Evolutionary conservation across 2,329 filamentous ascomycete species (phyloP).

Genomic region (Rhynchosporium agropyri): DNA sequence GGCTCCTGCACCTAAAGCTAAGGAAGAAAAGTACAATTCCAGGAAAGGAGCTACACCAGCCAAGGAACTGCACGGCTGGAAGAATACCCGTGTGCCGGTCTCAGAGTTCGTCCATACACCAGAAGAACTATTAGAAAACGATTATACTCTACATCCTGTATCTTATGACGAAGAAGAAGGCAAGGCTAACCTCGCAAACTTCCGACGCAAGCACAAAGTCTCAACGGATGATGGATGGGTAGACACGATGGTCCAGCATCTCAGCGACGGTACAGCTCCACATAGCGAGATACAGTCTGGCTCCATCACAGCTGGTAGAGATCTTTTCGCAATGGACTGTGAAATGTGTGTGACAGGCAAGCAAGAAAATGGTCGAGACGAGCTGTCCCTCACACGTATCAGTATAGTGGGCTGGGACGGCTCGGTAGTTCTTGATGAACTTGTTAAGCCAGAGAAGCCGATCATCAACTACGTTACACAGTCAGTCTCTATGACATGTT

Average conservation of each 20-base stretch:
- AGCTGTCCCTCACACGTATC: constrained; percentile 84
- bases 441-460: constrained; percentile 87
- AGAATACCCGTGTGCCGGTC: constrained; percentile 77
- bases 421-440: constrained; percentile 78
- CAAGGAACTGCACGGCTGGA: constrained; percentile 66
- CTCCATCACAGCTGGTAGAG: constrained; percentile 79
- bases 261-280: constrained; percentile 69
- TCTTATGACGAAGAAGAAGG: constrained; percentile 62
- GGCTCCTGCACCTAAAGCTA: constrained; percentile 68
- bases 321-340: constrained; percentile 84
- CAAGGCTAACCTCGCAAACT: constrained; percentile 54
- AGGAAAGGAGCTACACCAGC: constrained; percentile 59
- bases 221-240: constrained; percentile 72
- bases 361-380: constrained; percentile 57
- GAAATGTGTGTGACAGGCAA: constrained; percentile 86
- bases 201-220: constrained; percentile 54
- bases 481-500: constrained; percentile 36
- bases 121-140: constrained; percentile 78
- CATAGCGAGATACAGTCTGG: constrained; percentile 75
- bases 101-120: constrained; percentile 74
- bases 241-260: constrained; percentile 68
- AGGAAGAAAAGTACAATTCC: constrained; percentile 61
- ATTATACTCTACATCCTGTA: constrained; percentile 82
- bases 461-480: constrained; percentile 91
- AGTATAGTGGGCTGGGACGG: constrained; percentile 88